These are phyloP conservation scores for Ceratocystis papillata DNA, from an alignment of 2,329 filamentous ascomycete species.

Conservation along the genomic window DNA sequence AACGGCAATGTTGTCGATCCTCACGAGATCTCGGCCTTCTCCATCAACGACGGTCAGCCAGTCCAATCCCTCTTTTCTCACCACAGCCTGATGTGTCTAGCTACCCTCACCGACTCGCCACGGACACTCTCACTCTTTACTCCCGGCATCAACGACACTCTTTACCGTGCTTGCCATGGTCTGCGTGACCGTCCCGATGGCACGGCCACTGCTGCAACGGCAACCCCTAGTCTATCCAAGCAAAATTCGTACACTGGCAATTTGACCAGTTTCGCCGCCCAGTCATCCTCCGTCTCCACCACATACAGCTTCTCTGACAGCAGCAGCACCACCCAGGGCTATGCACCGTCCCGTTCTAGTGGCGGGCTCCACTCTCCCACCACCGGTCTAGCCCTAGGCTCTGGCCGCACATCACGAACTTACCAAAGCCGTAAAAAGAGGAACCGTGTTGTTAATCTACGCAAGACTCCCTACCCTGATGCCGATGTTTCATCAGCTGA, in stretches of 20 bases:
- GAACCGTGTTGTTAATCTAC: slow-evolving; percentile 69
- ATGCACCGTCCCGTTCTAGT: slow-evolving; percentile 45
- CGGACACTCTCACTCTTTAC: slow-evolving; percentile 85
- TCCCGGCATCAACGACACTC: slow-evolving; percentile 75
- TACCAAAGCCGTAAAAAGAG: slow-evolving; percentile 65
- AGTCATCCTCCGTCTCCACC: slow-evolving; percentile 35
- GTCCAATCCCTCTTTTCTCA: slow-evolving; percentile 87
- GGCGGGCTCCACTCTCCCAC: slow-evolving; percentile 19
- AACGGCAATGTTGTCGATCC: slow-evolving; percentile 67
- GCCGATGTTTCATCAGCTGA: slow-evolving; percentile 34
- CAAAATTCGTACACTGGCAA: slow-evolving; percentile 45
- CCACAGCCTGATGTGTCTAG: slow-evolving; percentile 78
- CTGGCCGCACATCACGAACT: slow-evolving; percentile 47
- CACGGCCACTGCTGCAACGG: slow-evolving; percentile 28
- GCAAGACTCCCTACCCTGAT: slow-evolving; percentile 46
- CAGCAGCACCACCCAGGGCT: slow-evolving; percentile 51
- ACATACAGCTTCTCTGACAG: slow-evolving; percentile 66
- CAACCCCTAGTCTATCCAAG: slow-evolving; percentile 47
- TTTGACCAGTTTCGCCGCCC: slow-evolving; percentile 3
- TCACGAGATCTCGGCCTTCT: slow-evolving; percentile 62
- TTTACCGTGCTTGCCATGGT: slow-evolving; percentile 87
- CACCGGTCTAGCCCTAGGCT: slow-evolving; percentile 53
- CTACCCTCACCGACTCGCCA: slow-evolving; percentile 75
- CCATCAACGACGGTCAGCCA: slow-evolving; percentile 67
- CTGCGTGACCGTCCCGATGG: slow-evolving; percentile 59